These are phyloP conservation scores for Camelina neglecta DNA, from an alignment of 345 rosid genomes.

Conservation along the genomic window DNA sequence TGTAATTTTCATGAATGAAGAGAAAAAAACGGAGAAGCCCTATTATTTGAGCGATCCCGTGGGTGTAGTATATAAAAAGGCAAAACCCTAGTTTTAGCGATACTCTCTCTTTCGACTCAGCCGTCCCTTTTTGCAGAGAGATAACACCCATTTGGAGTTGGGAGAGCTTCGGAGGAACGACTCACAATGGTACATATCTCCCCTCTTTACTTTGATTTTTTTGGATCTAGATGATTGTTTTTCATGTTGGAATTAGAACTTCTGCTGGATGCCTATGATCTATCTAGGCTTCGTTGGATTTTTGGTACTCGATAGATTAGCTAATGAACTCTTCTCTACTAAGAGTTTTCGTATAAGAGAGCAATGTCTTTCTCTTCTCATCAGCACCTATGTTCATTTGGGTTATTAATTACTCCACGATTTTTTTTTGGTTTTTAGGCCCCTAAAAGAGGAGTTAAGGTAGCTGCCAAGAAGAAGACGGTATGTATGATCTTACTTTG, in stretches of 20 bases:
- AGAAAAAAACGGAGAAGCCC: slow-evolving; percentile 31
- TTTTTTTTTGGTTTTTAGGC: slow-evolving; percentile 44
- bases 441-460: slow-evolving; percentile 57
- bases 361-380: not conserved
- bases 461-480: slow-evolving; percentile 60
- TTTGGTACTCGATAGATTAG: not conserved
- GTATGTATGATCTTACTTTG: slow-evolving; percentile 24
- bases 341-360: not conserved
- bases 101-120: slow-evolving; percentile 30
- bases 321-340: not conserved
- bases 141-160: slow-evolving; percentile 24
- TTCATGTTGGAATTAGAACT: not conserved
- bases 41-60: not conserved
- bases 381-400: not conserved
- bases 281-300: slow-evolving; percentile 21
- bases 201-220: not conserved
- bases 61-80: slow-evolving; percentile 12
- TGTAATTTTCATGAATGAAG: not conserved
- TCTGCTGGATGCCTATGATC: slow-evolving; percentile 4
- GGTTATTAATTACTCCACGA: not conserved
- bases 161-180: slow-evolving; percentile 18
- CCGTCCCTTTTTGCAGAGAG: slow-evolving; percentile 30
- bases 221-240: not conserved
- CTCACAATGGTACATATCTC: slow-evolving; percentile 28
- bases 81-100: slow-evolving; percentile 14